These are phyloP conservation scores for Trifolium repens DNA, from an alignment of 306 rosid species.

Conservation along the genomic window DNA sequence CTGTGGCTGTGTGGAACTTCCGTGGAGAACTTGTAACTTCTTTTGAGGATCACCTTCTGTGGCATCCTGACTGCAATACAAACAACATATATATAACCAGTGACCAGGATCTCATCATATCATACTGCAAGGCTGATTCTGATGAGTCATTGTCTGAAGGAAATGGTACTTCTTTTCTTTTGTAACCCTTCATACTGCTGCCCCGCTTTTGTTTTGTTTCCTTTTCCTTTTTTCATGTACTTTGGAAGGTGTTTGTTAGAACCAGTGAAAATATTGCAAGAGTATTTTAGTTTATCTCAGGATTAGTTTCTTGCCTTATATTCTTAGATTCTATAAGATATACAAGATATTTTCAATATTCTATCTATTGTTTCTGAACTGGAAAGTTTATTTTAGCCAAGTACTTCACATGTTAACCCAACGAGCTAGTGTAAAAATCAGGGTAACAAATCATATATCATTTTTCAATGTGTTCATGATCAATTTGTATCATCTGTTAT, in stretches of 20 bases:
- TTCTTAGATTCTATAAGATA: background rate
- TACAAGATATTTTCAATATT: background rate
- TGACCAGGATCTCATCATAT: slow-evolving; percentile 95
- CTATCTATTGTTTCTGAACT: slow-evolving; percentile 18
- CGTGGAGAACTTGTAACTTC: slow-evolving; percentile 98
- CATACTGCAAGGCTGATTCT: slow-evolving; percentile 98
- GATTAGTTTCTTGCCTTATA: background rate
- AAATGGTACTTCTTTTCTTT: slow-evolving; percentile 58
- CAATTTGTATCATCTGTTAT: slow-evolving; percentile 13
- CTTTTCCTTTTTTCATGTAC: background rate
- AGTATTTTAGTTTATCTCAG: background rate
- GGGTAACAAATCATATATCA: slow-evolving; percentile 18
- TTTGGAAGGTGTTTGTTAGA: slow-evolving; percentile 5
- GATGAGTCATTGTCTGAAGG: slow-evolving; percentile 87
- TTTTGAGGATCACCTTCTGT: slow-evolving; percentile 93
- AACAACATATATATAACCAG: slow-evolving; percentile 93
- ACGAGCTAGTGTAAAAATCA: background rate
- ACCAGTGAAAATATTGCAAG: background rate
- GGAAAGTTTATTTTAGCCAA: slow-evolving; percentile 7
- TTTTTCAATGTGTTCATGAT: background rate
- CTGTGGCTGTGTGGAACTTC: slow-evolving; percentile 98
- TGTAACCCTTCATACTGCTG: background rate
- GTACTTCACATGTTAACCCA: slow-evolving; percentile 17
- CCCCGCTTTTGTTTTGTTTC: background rate
- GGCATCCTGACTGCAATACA: slow-evolving; percentile 99